Conservation (phyloP, 2,329 filamentous ascomycete species). For the Venturia effusa region DNA sequence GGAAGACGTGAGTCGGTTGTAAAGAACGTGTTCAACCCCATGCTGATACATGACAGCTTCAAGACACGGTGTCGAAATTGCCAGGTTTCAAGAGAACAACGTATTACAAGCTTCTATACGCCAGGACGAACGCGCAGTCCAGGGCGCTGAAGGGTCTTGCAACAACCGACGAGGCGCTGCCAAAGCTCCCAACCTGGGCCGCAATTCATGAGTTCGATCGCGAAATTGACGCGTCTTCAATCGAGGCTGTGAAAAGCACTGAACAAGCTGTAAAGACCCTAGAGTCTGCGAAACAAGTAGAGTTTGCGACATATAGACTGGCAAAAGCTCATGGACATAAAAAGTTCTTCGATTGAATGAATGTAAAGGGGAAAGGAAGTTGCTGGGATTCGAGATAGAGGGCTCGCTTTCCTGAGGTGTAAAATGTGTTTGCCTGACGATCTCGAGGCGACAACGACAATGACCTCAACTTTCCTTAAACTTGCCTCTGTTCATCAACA, state of each 20-base stretch:
- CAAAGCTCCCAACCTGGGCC: slow-evolving; percentile 20
- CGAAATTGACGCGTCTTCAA: background rate
- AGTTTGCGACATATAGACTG: slow-evolving; percentile 1
- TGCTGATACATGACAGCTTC: background rate
- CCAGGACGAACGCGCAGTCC: slow-evolving; percentile 22
- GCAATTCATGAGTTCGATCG: slow-evolving; percentile 20
- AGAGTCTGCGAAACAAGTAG: background rate
- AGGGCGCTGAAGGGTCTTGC: slow-evolving; percentile 20
- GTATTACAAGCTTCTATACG: slow-evolving; percentile 18
- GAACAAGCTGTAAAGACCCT: background rate
- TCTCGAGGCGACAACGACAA: background rate
- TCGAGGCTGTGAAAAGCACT: slow-evolving; percentile 1
- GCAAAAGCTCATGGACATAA: slow-evolving; percentile 8
- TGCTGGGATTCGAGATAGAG: too few species aligned
- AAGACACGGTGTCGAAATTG: slow-evolving; percentile 6
- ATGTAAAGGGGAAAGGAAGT: too few species aligned
- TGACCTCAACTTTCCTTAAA: too few species aligned
- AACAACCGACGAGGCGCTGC: slow-evolving; percentile 17
- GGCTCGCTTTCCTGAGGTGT: background rate
- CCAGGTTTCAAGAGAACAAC: slow-evolving; percentile 19
- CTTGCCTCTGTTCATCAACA: background rate
- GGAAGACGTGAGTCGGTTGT: background rate
- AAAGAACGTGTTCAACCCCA: background rate
- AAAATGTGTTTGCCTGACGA: background rate
- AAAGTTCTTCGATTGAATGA: slow-evolving; percentile 7